These are phyloP conservation scores for Phyllosticta citribraziliensis DNA, from an alignment of 2,329 filamentous ascomycete genomes.

Conservation along the genomic window DNA sequence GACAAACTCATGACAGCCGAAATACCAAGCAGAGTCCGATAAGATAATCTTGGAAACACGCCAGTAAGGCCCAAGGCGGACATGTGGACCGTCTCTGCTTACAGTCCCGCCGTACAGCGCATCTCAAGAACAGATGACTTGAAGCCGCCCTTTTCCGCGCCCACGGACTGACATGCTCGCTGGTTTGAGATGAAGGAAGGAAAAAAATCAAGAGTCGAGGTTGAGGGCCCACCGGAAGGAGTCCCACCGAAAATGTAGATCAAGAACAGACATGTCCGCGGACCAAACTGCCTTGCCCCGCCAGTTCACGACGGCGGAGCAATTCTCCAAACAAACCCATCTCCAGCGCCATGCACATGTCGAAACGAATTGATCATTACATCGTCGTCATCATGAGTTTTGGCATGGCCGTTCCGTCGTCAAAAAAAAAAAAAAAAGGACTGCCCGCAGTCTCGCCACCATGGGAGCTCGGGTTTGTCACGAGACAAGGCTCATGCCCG, in stretches of 20 bases:
- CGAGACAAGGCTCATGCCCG: neutral
- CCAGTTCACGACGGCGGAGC: neutral
- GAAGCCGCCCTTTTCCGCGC: neutral
- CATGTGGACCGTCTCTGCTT: neutral
- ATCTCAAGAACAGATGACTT: neutral
- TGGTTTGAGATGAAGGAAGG: neutral
- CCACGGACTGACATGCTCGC: neutral
- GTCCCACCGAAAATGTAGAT: neutral
- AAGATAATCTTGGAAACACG: neutral
- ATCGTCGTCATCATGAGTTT: neutral
- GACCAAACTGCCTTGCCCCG: neutral
- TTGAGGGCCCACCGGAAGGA: neutral
- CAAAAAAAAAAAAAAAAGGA: neutral
- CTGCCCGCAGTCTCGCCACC: neutral
- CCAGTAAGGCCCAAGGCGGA: neutral
- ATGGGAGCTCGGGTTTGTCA: neutral
- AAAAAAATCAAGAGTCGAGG: neutral
- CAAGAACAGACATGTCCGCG: neutral
- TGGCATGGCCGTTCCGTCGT: neutral
- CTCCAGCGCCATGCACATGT: neutral
- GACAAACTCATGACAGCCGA: neutral
- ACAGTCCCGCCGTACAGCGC: neutral
- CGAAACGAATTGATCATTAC: neutral
- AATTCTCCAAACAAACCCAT: neutral
- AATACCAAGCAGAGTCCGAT: neutral